A percentile compares a stretch with the other conserved stretches of the same genome.
Conservation (phyloP, 2,329 filamentous ascomycete species). For the Plenodomus lindquistii region DNA sequence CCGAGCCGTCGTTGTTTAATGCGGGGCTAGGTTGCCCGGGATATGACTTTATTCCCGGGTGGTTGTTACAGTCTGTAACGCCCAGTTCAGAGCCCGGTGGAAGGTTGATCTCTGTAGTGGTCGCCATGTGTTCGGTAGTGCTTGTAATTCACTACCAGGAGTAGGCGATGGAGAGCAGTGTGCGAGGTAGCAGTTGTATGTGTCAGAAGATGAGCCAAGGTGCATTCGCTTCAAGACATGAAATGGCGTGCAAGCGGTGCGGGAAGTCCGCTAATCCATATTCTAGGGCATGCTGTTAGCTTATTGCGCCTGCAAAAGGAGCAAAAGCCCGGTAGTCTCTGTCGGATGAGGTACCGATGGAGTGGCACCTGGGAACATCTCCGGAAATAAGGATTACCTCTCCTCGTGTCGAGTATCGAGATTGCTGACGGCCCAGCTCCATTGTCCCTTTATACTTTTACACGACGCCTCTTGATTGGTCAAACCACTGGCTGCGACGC, state of each 20-base stretch:
- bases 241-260: conserved; percentile 10
- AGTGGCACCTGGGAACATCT: conserved; percentile 5
- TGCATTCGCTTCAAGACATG: conserved; percentile 6
- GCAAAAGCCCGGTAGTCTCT: conserved; percentile 12
- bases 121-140: conserved; percentile 34
- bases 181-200: neutral
- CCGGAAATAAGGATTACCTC: conserved; percentile 17
- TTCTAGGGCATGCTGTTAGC: conserved; percentile 3
- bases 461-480: neutral
- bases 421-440: neutral
- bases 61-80: conserved; percentile 8
- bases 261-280: conserved; percentile 11
- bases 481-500: neutral
- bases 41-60: conserved; percentile 38
- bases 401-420: neutral
- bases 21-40: conserved; percentile 15
- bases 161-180: conserved; percentile 1
- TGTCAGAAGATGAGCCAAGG: conserved; percentile 1
- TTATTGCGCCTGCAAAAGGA: conserved; percentile 1
- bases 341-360: conserved; percentile 7
- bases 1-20: conserved; percentile 10
- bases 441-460: neutral
- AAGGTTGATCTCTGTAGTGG: conserved; percentile 42
- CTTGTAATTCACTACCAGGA: neutral
- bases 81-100: conserved; percentile 23